These are phyloP conservation scores for Ceratobasidium sp. DNA, from an alignment of 1,284 basidiomycete genomes.

Conservation along the genomic window DNA sequence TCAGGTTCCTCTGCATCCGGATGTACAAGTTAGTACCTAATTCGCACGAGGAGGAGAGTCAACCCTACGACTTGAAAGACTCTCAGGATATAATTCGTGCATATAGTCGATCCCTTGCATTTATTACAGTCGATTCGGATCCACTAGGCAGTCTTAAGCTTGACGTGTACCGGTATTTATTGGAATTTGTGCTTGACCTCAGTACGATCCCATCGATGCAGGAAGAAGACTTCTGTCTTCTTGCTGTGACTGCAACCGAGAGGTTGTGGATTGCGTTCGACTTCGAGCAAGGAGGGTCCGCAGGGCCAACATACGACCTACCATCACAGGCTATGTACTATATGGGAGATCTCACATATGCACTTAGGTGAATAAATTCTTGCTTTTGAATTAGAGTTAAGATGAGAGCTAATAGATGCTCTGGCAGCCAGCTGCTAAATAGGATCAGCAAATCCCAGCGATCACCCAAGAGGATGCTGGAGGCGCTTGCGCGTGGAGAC, in stretches of 20 bases:
- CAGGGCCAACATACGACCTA: not conserved
- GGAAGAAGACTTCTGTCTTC: not conserved
- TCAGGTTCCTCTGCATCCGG: constrained; percentile 2
- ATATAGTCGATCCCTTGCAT: not conserved
- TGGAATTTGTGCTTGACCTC: constrained; percentile 6
- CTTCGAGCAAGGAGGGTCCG: not conserved
- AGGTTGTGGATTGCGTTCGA: constrained; percentile 14
- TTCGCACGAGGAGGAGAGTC: not conserved
- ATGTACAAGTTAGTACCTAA: constrained; percentile 3
- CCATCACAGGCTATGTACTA: constrained; percentile 11
- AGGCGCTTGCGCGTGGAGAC: constrained; percentile 2
- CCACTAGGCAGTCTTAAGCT: not conserved
- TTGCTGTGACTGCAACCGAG: constrained; percentile 12
- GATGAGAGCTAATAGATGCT: not conserved
- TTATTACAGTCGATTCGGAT: not conserved
- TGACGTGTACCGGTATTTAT: constrained; percentile 12
- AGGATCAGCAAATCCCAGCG: not conserved
- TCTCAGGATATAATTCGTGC: not conserved
- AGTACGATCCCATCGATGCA: not conserved
- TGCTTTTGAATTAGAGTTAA: not conserved
- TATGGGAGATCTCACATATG: not conserved
- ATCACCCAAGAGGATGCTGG: not conserved
- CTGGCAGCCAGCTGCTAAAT: not conserved
- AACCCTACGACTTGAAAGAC: not conserved
- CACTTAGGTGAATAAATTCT: not conserved